phyloP scores from a whole-genome alignment of 208 protist genomes.

The Kentomonas sorsogonicus region DNA sequence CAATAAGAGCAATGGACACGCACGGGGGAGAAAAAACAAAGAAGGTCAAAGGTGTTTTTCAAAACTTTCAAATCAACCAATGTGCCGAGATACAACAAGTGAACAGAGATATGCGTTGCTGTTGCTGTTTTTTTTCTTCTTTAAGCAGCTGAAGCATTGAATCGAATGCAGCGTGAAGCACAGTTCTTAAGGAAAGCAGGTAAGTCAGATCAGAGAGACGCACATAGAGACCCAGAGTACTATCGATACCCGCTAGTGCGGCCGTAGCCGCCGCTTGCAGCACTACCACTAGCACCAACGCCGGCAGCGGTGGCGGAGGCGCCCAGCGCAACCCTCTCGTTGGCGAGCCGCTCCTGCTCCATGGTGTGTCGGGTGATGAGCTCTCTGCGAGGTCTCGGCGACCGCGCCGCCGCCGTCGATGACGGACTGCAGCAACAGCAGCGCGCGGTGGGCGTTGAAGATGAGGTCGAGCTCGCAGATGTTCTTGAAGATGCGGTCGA shows the following conservation, averaged over 20 bases:
- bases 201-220: neutral
- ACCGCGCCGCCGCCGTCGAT: conserved; percentile 98
- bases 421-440: conserved; percentile 96
- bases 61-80: conserved; percentile 1
- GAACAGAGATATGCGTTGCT: neutral
- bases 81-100: neutral
- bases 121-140: neutral
- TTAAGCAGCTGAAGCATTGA: neutral
- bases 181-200: neutral
- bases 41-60: neutral
- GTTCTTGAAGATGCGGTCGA: conserved; percentile 97
- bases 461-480: conserved; percentile 99
- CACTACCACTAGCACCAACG: neutral
- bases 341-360: neutral
- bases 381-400: conserved; percentile 93
- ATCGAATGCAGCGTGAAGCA: no score
- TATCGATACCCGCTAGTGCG: no score
- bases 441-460: conserved; percentile 97
- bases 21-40: conserved; percentile 10
- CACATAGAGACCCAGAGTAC: neutral
- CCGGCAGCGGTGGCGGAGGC: neutral
- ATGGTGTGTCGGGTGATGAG: no score
- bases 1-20: neutral
- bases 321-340: neutral
- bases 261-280: neutral